A percentile compares a stretch with the other conserved stretches of the same genome.
Evolutionary conservation across 768 basidiomycete species (phyloP).

Genomic region (Tylopilus sp.): DNA sequence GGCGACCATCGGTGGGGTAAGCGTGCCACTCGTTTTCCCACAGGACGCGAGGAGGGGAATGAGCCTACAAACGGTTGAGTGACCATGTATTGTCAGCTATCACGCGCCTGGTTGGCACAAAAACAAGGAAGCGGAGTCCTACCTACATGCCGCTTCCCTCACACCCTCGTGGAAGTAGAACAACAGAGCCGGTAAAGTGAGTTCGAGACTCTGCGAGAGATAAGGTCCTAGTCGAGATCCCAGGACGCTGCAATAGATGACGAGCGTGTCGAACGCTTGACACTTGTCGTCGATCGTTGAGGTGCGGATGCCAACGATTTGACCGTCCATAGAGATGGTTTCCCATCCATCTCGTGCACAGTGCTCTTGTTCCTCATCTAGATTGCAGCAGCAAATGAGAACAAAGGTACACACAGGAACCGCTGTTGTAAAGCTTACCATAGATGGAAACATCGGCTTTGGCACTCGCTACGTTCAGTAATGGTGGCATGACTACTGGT

Average conservation of each 20-base stretch:
- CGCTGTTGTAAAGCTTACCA: constrained; percentile 35
- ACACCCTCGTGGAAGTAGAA: constrained; percentile 89
- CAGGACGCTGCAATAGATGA: constrained; percentile 73
- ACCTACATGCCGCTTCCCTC: constrained; percentile 74
- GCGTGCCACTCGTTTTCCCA: constrained; percentile 60
- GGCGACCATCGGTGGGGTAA: constrained; percentile 65
- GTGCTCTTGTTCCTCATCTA: constrained; percentile 51
- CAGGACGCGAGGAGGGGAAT: constrained; percentile 67
- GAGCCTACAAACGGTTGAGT: constrained; percentile 44
- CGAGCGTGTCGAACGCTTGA: constrained; percentile 83
- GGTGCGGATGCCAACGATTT: constrained; percentile 72
- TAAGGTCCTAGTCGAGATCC: constrained; percentile 68
- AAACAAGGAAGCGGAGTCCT: constrained; percentile 17
- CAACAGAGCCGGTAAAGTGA: constrained; percentile 63
- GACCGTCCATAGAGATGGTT: constrained; percentile 73
- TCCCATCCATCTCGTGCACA: constrained; percentile 76
- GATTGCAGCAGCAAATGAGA: constrained; percentile 13
- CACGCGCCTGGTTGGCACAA: background rate
- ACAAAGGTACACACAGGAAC: background rate
- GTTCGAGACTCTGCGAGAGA: constrained; percentile 64
- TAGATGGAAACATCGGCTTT: constrained; percentile 77
- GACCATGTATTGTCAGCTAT: background rate
- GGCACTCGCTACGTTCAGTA: constrained; percentile 72
- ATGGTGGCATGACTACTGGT: constrained; percentile 76
- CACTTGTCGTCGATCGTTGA: constrained; percentile 84